Evolutionary conservation across 345 rosid genomes (phyloP).

Genomic region (Eucalyptus decipiens): DNA sequence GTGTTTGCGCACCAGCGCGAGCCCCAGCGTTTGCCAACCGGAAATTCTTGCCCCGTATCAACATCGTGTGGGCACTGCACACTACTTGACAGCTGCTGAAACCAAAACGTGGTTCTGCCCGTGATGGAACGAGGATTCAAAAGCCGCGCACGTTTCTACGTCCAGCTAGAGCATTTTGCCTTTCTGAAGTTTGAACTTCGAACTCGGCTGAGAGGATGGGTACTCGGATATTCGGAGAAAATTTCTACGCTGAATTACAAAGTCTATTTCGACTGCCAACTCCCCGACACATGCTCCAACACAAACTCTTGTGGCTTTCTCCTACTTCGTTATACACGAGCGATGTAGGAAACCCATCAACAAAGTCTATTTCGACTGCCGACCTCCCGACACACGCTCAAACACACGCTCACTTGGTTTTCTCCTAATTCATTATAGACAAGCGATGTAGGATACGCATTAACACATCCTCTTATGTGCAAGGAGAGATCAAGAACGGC

Average conservation of each 20-base stretch:
- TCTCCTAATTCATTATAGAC: neutral
- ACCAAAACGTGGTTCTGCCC: neutral
- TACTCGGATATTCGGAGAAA: neutral
- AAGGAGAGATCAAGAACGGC: neutral
- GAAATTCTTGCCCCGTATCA: neutral
- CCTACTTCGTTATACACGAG: too few relatives aligned
- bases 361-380: neutral
- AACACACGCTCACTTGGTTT: neutral
- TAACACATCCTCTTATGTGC: neutral
- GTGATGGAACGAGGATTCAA: neutral
- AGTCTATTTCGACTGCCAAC: neutral
- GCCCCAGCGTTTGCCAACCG: neutral
- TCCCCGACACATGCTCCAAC: too few relatives aligned
- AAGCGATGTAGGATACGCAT: neutral
- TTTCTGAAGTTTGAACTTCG: neutral
- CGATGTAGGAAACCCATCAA: too few relatives aligned
- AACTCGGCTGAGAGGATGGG: neutral
- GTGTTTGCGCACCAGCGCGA: neutral
- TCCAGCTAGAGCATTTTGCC: neutral
- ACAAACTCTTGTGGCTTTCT: too few relatives aligned
- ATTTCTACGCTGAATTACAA: neutral
- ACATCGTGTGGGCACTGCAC: neutral
- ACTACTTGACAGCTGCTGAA: neutral
- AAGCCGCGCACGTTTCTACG: neutral
- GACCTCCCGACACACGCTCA: neutral